Percentiles rank a stretch among this genome's conserved stretches.
Evolutionary conservation across 495 filamentous ascomycete genomes (phyloP).

Genomic region (Achaetomiella virescens): DNA sequence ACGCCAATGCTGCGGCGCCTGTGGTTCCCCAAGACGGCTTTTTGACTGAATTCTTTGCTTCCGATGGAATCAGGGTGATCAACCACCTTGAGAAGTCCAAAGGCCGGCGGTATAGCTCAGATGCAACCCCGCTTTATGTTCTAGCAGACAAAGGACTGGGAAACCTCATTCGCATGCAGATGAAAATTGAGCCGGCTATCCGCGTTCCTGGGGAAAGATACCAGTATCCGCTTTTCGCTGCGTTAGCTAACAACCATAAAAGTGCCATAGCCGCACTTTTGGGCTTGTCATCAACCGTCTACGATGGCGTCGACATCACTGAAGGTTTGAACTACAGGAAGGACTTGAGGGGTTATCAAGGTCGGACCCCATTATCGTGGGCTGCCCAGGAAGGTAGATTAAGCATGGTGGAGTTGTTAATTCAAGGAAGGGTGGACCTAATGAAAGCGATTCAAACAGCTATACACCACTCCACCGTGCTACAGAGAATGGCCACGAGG

Average conservation of each 20-base stretch:
- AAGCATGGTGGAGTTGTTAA: background rate
- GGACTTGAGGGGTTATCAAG: background rate
- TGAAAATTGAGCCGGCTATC: slow-evolving; percentile 2
- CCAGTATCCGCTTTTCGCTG: slow-evolving; percentile 5
- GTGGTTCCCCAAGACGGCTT: slow-evolving; percentile 8
- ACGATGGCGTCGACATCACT: slow-evolving; percentile 7
- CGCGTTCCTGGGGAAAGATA: background rate
- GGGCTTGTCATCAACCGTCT: background rate
- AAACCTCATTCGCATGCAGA: slow-evolving; percentile 13
- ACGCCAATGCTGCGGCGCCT: slow-evolving; percentile 17
- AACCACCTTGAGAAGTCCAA: slow-evolving; percentile 2
- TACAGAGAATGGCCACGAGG: background rate
- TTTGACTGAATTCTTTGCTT: slow-evolving; percentile 3
- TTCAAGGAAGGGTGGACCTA: slow-evolving; percentile 4
- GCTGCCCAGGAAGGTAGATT: slow-evolving; percentile 1
- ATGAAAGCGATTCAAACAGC: background rate
- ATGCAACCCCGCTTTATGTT: slow-evolving; percentile 10
- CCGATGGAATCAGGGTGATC: slow-evolving; percentile 3
- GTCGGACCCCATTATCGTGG: slow-evolving; percentile 9
- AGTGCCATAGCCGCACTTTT: slow-evolving; percentile 8
- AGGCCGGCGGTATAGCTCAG: background rate
- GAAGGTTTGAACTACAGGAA: slow-evolving; percentile 4
- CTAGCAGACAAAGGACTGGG: slow-evolving; percentile 11
- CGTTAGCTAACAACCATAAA: slow-evolving; percentile 4
- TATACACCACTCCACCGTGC: background rate